Base-by-base conservation (phyloP, 805 yeast species). In the Teunomyces stri region DNA sequence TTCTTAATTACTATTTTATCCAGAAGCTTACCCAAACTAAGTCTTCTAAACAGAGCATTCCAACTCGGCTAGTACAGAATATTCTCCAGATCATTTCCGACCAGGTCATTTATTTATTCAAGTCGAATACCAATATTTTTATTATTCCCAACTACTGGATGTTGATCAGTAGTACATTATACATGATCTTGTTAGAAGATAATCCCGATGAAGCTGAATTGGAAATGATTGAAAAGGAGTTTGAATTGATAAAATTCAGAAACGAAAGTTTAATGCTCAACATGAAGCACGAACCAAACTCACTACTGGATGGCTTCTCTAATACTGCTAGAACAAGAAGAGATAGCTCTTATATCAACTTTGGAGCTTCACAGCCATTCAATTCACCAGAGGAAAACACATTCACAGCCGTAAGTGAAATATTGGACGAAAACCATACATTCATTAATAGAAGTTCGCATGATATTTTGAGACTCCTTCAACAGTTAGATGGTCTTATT, bases 191-290 rank as follows among this genome's bases (percentile, higher is more conserved):
- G 9, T 35, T 58, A 11, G 56, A 51, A 13, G 62, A 61, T n/a
- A 47, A 48, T 1, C 38, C 42, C 9, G 20, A 51, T 58, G 44
- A 53, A 50, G 35, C 62, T 61, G 55, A 67, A 65, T 37, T 58
- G 48, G 38, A 66, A 57, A 45, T 62, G 49, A 49, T 66, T 0
- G 60, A 57, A 20, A 79, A 78, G 37, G 85, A 81, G 47, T 72
- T 82, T 43, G 82, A 82, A 43, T 58, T 85, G 27, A 78, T 85
- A 4, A 76, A 81, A 43, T 84, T 81, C 56, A 67, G 91, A 58
- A 86, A 86, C 60, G 89, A 85, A 64, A 84, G 89, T 2, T 67
- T 86, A 44, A 81, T 83, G 75, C 70, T 82, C 40, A 81, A 80
- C 57, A 68, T 59, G 66, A 62, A 55, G 25, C 51, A 37, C 16